Conservation (phyloP, 768 basidiomycete species). For the Boletellus emodensis region DNA sequence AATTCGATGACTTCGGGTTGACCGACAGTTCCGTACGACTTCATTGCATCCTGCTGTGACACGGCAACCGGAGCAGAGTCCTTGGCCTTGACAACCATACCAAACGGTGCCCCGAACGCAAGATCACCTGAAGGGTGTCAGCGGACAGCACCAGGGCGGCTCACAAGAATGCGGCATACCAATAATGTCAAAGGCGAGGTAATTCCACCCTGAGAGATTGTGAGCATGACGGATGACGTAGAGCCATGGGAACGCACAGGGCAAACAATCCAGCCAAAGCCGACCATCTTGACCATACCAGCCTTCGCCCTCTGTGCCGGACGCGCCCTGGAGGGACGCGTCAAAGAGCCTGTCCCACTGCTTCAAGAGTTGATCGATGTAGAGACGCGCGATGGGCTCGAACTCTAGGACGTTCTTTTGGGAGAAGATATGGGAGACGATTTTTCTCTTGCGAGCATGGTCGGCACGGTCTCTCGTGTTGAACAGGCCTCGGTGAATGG, state of each 20-base stretch:
- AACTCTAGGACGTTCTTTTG: conserved; percentile 85
- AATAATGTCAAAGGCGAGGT: conserved; percentile 72
- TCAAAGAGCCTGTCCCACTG: conserved; percentile 77
- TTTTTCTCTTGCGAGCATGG: conserved; percentile 88
- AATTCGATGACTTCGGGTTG: conserved; percentile 52
- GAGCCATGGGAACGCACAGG: conserved; percentile 46
- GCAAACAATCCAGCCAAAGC: conserved; percentile 71
- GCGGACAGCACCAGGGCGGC: background rate
- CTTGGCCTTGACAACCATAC: conserved; percentile 74
- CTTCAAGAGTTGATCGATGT: conserved; percentile 54
- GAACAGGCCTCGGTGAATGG: conserved; percentile 69
- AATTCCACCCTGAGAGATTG: conserved; percentile 47
- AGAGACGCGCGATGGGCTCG: conserved; percentile 67
- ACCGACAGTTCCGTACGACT: conserved; percentile 46
- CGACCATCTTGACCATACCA: conserved; percentile 59
- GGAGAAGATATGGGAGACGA: conserved; percentile 80
- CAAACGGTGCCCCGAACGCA: conserved; percentile 84
- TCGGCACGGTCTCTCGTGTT: conserved; percentile 73
- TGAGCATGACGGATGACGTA: background rate
- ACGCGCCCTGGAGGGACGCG: conserved; percentile 48
- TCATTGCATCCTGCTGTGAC: conserved; percentile 51
- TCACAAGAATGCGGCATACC: conserved; percentile 33
- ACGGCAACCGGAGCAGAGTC: conserved; percentile 70
- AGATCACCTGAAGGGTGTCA: conserved; percentile 46
- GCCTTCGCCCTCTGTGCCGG: conserved; percentile 57